Conservation (phyloP, 2,329 filamentous ascomycete species). For the Exserohilum rostratum region DNA sequence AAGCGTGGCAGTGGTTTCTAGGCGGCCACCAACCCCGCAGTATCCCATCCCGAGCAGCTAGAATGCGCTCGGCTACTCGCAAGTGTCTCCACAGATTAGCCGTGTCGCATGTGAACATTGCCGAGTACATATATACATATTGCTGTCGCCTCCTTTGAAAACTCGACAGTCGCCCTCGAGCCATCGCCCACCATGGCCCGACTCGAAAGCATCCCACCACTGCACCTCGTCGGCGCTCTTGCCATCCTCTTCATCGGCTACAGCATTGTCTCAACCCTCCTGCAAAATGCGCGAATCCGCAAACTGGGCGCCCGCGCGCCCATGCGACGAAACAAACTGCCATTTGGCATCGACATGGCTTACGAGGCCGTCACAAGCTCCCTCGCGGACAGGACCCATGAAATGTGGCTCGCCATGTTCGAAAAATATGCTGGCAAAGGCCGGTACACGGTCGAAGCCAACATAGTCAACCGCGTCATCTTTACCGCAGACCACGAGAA, state of each 20-base stretch:
- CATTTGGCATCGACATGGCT: constrained; percentile 68
- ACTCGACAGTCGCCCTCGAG: neutral
- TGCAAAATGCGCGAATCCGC: constrained; percentile 49
- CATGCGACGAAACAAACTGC: constrained; percentile 45
- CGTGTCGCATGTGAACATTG: constrained; percentile 6
- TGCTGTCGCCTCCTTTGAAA: constrained; percentile 1
- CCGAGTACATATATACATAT: constrained; percentile 4
- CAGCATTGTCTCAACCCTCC: constrained; percentile 26
- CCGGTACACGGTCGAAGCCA: constrained; percentile 66
- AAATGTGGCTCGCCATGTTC: constrained; percentile 66
- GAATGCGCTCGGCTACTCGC: neutral
- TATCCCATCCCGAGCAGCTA: constrained; percentile 1
- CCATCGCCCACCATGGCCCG: constrained; percentile 30
- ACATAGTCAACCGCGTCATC: constrained; percentile 65
- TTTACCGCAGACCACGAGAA: constrained; percentile 87
- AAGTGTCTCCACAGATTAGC: neutral
- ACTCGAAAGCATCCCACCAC: constrained; percentile 21
- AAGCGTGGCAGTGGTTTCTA: neutral
- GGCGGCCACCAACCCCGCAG: neutral
- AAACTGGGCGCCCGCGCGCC: constrained; percentile 56
- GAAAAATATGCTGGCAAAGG: constrained; percentile 41
- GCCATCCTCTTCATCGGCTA: constrained; percentile 29
- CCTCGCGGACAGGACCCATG: constrained; percentile 61
- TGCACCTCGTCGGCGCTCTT: constrained; percentile 31
- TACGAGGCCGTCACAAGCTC: constrained; percentile 61